Evolutionary conservation across 805 yeast genomes (phyloP).

Genomic region (Saccharomyces mikatae): DNA sequence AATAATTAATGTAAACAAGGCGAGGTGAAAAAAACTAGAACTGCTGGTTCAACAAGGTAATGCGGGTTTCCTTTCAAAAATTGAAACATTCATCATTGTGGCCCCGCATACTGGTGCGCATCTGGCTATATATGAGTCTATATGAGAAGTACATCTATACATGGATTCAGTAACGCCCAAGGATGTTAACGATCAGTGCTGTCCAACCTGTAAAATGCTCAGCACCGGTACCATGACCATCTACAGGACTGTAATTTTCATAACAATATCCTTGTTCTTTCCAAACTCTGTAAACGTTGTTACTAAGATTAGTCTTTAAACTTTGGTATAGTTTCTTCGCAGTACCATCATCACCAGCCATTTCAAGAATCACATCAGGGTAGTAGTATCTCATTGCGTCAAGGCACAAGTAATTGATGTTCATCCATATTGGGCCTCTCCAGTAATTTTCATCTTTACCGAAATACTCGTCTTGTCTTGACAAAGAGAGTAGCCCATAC

Average conservation of each 20-base stretch:
- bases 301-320: conserved; percentile 59
- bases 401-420: conserved; percentile 75
- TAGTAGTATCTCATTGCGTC: conserved; percentile 59
- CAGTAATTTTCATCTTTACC: conserved; percentile 86
- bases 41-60: neutral
- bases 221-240: conserved; percentile 74
- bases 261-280: conserved; percentile 69
- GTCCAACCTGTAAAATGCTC: conserved; percentile 95
- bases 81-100: neutral
- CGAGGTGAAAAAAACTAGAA: neutral
- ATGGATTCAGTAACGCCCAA: conserved; percentile 33
- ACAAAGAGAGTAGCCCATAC: conserved; percentile 75
- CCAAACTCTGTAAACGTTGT: conserved; percentile 66
- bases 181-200: conserved; percentile 65
- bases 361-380: conserved; percentile 20
- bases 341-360: conserved; percentile 16
- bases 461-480: conserved; percentile 56
- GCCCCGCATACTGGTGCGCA: neutral
- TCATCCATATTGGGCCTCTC: conserved; percentile 92
- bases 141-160: neutral
- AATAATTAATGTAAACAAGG: neutral
- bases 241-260: conserved; percentile 79
- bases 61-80: neutral
- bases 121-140: neutral
- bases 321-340: conserved; percentile 46